Evolutionary conservation across 1,284 basidiomycete genomes (phyloP).

Genomic region (Sporisorium reilianum): DNA sequence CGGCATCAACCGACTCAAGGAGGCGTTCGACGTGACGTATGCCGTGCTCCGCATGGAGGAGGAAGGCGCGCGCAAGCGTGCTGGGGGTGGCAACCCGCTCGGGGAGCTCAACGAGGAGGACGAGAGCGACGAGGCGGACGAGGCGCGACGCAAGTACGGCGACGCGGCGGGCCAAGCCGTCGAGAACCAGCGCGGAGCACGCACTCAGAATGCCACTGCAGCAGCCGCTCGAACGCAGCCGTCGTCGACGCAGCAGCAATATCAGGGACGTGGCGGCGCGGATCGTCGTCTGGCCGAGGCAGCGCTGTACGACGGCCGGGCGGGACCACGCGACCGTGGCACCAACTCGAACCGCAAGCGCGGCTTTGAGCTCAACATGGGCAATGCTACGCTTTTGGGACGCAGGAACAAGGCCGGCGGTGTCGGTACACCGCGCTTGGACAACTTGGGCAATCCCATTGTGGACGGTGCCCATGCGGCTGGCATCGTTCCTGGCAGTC

Average conservation of each 20-base stretch:
- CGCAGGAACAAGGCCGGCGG: conserved; percentile 56
- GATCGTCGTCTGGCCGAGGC: conserved; percentile 69
- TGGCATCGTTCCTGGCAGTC: conserved; percentile 55
- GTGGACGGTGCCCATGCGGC: conserved; percentile 47
- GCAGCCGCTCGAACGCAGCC: conserved; percentile 13
- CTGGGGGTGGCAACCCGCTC: conserved; percentile 72
- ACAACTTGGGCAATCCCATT: conserved; percentile 41
- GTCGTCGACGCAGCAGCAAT: conserved; percentile 52
- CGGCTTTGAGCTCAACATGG: conserved; percentile 65
- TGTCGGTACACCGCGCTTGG: conserved; percentile 21
- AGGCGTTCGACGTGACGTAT: conserved; percentile 98
- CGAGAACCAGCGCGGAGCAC: conserved; percentile 56
- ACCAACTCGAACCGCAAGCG: conserved; percentile 46
- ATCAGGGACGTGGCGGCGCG: conserved; percentile 63
- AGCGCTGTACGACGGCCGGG: conserved; percentile 62
- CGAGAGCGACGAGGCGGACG: conserved; percentile 70
- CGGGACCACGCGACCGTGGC: conserved; percentile 61
- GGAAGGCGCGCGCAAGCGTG: conserved; percentile 81
- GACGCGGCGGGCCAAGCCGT: conserved; percentile 65
- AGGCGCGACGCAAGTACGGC: conserved; percentile 64
- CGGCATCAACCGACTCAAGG: conserved; percentile 84
- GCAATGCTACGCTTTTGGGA: conserved; percentile 64
- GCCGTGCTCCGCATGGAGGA: conserved; percentile 99
- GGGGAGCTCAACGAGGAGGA: conserved; percentile 92
- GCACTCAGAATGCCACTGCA: conserved; percentile 51